Evolutionary conservation across 2,329 filamentous ascomycete species (phyloP).

Genomic region (Diaporthe sp.): DNA sequence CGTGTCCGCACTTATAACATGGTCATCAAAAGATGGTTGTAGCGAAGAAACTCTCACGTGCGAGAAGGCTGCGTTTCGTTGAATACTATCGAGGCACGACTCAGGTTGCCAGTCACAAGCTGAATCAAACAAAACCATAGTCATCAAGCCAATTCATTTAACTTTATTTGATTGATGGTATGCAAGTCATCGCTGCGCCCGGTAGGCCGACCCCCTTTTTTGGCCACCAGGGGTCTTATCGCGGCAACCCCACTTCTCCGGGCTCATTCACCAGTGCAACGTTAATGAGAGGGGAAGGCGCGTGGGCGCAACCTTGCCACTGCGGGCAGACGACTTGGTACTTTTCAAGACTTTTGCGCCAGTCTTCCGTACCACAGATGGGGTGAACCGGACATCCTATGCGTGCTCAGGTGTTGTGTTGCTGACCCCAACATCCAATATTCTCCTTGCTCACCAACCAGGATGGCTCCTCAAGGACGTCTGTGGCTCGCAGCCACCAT

Average conservation of each 20-base stretch:
- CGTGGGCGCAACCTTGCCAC: constrained; percentile 26
- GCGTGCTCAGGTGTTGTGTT: not conserved
- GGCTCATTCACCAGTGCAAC: constrained; percentile 20
- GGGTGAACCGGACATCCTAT: not conserved
- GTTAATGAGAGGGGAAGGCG: constrained; percentile 19
- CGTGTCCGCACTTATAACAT: no score
- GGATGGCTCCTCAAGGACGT: constrained; percentile 21
- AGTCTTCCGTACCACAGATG: not conserved
- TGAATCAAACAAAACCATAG: not conserved
- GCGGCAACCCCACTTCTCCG: constrained; percentile 19
- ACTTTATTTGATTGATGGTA: not conserved
- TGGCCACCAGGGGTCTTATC: constrained; percentile 13
- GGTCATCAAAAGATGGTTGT: no score
- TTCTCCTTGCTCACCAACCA: not conserved
- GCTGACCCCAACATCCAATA: not conserved
- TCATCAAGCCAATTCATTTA: constrained; percentile 8
- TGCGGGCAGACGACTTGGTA: not conserved
- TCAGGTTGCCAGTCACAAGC: not conserved
- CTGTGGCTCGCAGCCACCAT: constrained; percentile 30
- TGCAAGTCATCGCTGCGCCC: constrained; percentile 7
- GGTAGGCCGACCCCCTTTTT: not conserved
- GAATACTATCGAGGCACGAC: not conserved
- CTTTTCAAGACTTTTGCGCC: not conserved
- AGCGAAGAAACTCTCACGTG: no score
- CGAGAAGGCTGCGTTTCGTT: no score